Evolutionary conservation across 495 filamentous ascomycete species (phyloP).

Genomic region (Penicillium macrosclerotiorum): DNA sequence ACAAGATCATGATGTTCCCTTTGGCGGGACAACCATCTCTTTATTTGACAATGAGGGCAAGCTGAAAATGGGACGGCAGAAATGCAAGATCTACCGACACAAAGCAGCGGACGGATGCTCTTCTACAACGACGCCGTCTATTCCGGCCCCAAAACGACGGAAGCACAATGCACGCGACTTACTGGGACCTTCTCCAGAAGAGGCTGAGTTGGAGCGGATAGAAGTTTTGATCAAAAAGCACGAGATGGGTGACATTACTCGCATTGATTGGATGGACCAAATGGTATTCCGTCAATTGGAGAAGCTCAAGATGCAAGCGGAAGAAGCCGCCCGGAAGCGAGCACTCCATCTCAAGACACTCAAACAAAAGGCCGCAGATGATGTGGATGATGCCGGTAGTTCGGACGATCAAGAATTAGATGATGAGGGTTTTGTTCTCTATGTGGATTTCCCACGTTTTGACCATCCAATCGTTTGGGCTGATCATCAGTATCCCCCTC

Average conservation of each 20-base stretch:
- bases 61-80: constrained; percentile 86
- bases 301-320: constrained; percentile 63
- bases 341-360: constrained; percentile 28
- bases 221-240: constrained; percentile 94
- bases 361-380: constrained; percentile 23
- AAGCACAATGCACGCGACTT: constrained; percentile 44
- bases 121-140: constrained; percentile 72
- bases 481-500: constrained; percentile 86
- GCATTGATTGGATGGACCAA: constrained; percentile 92
- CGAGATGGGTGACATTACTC: constrained; percentile 91
- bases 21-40: constrained; percentile 87
- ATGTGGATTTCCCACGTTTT: constrained; percentile 90
- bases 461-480: constrained; percentile 95
- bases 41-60: constrained; percentile 91
- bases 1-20: constrained; percentile 76
- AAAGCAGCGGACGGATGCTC: constrained; percentile 84
- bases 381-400: constrained; percentile 15
- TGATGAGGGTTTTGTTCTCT: constrained; percentile 67
- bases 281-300: constrained; percentile 86
- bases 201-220: constrained; percentile 75
- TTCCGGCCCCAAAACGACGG: constrained; percentile 45
- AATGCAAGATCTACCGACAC: constrained; percentile 80
- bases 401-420: constrained; percentile 44
- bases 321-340: constrained; percentile 40
- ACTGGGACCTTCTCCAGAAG: constrained; percentile 54